Percentiles rank a stretch among this genome's conserved stretches.
Evolutionary conservation across 495 filamentous ascomycete genomes (phyloP).

Genomic region (Penicillium roqueforti): DNA sequence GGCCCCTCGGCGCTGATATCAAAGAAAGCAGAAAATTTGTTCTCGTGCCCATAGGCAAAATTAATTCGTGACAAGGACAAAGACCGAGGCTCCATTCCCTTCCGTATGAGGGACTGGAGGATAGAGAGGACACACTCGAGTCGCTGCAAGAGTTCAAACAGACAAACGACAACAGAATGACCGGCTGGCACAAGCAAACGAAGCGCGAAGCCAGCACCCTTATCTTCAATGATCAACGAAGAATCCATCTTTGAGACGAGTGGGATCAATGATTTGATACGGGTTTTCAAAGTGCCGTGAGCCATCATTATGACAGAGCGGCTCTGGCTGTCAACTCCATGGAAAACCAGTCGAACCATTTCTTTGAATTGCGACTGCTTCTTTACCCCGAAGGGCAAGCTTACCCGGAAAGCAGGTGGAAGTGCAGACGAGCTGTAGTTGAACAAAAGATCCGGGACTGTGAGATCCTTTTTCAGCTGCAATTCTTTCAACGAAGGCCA

Average conservation of each 20-base stretch:
- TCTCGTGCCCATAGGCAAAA: constrained; percentile 35
- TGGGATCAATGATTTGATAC: constrained; percentile 23
- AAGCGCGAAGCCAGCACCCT: constrained; percentile 37
- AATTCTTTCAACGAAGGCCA: constrained; percentile 35
- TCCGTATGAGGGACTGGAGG: constrained; percentile 34
- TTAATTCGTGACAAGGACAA: constrained; percentile 36
- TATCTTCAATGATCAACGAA: constrained; percentile 34
- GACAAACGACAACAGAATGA: constrained; percentile 28
- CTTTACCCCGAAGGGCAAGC: constrained; percentile 25
- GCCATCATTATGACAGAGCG: constrained; percentile 39
- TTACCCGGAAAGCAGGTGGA: constrained; percentile 30
- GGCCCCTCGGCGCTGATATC: constrained; percentile 26
- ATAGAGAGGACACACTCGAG: constrained; percentile 42
- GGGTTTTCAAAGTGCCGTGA: constrained; percentile 29
- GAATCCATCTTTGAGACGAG: constrained; percentile 29
- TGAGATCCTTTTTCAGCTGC: constrained; percentile 28
- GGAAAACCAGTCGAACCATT: constrained; percentile 38
- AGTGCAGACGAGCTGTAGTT: constrained; percentile 32
- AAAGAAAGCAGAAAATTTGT: constrained; percentile 29
- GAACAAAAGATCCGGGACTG: constrained; percentile 36
- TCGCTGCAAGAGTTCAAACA: constrained; percentile 40
- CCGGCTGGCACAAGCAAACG: constrained; percentile 39
- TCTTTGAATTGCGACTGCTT: constrained; percentile 32
- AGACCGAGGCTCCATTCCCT: constrained; percentile 30
- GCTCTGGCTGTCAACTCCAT: constrained; percentile 35